phyloP scores from a whole-genome alignment of 2,329 filamentous ascomycete species.

The Diaporthe citriasiana region DNA sequence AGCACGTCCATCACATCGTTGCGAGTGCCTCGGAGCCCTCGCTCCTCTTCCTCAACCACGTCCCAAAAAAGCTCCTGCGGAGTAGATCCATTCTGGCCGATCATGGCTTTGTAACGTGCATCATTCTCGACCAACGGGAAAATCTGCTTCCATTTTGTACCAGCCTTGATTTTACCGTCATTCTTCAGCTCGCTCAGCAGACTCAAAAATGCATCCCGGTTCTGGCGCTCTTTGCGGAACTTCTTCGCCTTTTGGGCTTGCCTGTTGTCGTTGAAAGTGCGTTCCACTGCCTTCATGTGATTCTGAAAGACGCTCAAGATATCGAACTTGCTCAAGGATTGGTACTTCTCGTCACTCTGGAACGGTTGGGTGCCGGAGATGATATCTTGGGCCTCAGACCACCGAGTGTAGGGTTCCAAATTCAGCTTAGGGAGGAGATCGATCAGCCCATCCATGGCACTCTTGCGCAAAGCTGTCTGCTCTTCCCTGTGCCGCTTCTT shows the following conservation, averaged over 20 bases:
- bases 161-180: conserved; percentile 87
- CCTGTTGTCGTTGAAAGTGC: conserved; percentile 89
- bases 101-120: conserved; percentile 84
- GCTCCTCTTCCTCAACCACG: conserved; percentile 92
- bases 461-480: conserved; percentile 79
- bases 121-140: conserved; percentile 83
- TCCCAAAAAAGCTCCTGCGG: conserved; percentile 98
- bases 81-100: conserved; percentile 86
- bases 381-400: conserved; percentile 88
- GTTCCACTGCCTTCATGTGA: conserved; percentile 93
- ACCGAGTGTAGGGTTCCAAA: conserved; percentile 93
- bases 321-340: conserved; percentile 87
- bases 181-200: conserved; percentile 81
- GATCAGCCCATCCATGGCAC: conserved; percentile 86
- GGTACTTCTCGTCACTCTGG: conserved; percentile 86
- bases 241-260: conserved; percentile 89
- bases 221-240: conserved; percentile 85
- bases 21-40: conserved; percentile 82
- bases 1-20: conserved; percentile 91
- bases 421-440: conserved; percentile 83
- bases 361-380: conserved; percentile 85
- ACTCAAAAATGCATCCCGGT: conserved; percentile 83
- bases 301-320: conserved; percentile 93
- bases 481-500: conserved; percentile 85
- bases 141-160: conserved; percentile 90